A percentile compares a stretch with the other conserved stretches of the same genome.
phyloP scores from a whole-genome alignment of 495 filamentous ascomycete species.

The Monascus purpureus region DNA sequence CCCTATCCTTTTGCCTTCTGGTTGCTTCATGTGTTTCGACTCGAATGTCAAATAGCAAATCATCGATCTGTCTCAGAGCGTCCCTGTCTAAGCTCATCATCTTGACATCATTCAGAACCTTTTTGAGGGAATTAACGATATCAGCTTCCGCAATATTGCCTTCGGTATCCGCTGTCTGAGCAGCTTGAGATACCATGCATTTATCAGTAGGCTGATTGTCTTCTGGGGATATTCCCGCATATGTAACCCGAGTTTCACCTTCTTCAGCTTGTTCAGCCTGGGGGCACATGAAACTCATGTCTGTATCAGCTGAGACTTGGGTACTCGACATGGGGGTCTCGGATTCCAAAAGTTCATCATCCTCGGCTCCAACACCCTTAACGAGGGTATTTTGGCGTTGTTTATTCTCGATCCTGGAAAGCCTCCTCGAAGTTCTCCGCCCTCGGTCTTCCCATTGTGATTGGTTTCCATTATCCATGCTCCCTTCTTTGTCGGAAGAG shows the following conservation, averaged over 20 bases:
- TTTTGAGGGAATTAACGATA: constrained; percentile 36
- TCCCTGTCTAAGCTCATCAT: constrained; percentile 32
- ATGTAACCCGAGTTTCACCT: constrained; percentile 1
- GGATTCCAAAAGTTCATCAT: too few relatives aligned
- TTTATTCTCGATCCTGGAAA: too few relatives aligned
- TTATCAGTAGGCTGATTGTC: constrained; percentile 3
- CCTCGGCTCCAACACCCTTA: background rate
- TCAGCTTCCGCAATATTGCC: constrained; percentile 4
- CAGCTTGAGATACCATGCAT: background rate
- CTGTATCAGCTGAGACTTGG: background rate
- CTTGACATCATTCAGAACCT: constrained; percentile 37
- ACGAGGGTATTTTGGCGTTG: background rate
- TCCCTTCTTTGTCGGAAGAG: too few relatives aligned
- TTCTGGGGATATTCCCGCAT: constrained; percentile 2
- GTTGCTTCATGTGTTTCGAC: constrained; percentile 49
- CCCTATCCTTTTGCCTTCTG: constrained; percentile 20
- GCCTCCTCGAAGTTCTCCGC: too few relatives aligned
- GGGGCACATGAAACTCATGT: background rate
- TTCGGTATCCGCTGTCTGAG: constrained; percentile 1
- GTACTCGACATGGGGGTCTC: background rate
- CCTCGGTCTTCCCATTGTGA: too few relatives aligned
- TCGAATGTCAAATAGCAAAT: constrained; percentile 53
- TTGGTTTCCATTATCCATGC: too few relatives aligned
- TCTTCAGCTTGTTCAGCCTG: background rate
- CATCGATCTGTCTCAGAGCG: constrained; percentile 46